A percentile compares a stretch with the other conserved stretches of the same genome.
Conservation (phyloP, 805 yeast genomes). For the Danielia oregonensis region DNA sequence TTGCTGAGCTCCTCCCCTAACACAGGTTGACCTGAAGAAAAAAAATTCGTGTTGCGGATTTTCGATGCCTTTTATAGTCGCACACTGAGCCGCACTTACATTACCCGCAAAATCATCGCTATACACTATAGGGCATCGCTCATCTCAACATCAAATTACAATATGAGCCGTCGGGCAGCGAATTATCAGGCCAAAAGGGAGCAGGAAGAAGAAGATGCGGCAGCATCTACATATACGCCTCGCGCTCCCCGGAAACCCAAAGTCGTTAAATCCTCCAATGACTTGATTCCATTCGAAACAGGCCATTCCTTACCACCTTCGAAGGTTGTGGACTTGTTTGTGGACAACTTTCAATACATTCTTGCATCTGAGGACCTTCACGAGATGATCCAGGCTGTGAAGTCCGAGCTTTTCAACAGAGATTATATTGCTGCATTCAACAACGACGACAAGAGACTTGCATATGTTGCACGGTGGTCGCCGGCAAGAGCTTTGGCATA, state of each 20-base stretch:
- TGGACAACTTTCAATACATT: slow-evolving; percentile 27
- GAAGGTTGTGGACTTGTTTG: slow-evolving; percentile 36
- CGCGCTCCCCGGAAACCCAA: neutral
- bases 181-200: slow-evolving; percentile 22
- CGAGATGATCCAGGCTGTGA: slow-evolving; percentile 60
- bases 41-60: slow-evolving; percentile 1
- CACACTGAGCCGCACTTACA: neutral
- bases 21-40: slow-evolving; percentile 49
- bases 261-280: slow-evolving; percentile 6
- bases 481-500: slow-evolving; percentile 79
- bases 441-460: slow-evolving; percentile 58
- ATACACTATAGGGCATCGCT: neutral
- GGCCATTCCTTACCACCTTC: slow-evolving; percentile 29
- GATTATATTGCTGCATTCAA: slow-evolving; percentile 71
- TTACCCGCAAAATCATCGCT: neutral
- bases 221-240: too few relatives aligned
- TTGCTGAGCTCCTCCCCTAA: slow-evolving; percentile 43
- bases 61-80: slow-evolving; percentile 1
- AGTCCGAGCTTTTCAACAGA: slow-evolving; percentile 64
- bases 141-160: neutral
- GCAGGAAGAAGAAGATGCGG: slow-evolving; percentile 2
- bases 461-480: slow-evolving; percentile 83
- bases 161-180: slow-evolving; percentile 32
- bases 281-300: slow-evolving; percentile 32
- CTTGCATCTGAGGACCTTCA: slow-evolving; percentile 34